Evolutionary conservation across 352 stramenopile species (phyloP).

Genomic region (Phytopythium cucurbitacearum): DNA sequence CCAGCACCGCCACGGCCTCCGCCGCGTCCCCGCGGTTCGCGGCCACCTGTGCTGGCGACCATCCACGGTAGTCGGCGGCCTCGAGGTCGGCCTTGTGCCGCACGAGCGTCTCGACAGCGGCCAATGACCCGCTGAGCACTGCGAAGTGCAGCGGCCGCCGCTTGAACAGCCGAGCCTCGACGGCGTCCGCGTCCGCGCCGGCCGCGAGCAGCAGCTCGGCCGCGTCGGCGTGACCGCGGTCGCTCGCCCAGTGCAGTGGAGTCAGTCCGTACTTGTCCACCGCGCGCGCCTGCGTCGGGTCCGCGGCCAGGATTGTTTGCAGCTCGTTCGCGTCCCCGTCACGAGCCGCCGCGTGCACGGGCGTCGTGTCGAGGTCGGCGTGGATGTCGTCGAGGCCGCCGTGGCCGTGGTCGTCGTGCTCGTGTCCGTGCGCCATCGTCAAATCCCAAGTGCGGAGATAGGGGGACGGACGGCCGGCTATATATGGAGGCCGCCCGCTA

Average conservation of each 20-base stretch:
- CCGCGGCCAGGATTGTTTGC: constrained; percentile 21
- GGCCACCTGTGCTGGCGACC: constrained; percentile 43
- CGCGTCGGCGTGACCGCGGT: constrained; percentile 33
- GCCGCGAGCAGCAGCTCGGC: constrained; percentile 28
- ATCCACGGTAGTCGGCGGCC: constrained; percentile 52
- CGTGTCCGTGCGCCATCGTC: constrained; percentile 6
- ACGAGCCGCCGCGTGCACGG: constrained; percentile 51
- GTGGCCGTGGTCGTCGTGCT: constrained; percentile 26
- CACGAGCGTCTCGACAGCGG: constrained; percentile 34
- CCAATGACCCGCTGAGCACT: constrained; percentile 29
- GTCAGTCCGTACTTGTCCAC: constrained; percentile 74
- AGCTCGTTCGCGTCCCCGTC: constrained; percentile 39
- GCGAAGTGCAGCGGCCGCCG: constrained; percentile 66
- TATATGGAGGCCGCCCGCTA: no score
- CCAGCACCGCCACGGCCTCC: constrained; percentile 11
- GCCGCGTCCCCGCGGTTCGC: constrained; percentile 41
- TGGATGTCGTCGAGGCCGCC: constrained; percentile 65
- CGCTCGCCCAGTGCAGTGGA: constrained; percentile 66
- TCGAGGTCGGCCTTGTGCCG: constrained; percentile 30
- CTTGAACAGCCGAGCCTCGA: constrained; percentile 68
- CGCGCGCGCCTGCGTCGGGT: constrained; percentile 20
- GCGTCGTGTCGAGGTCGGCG: constrained; percentile 52
- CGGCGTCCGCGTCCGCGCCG: constrained; percentile 38
- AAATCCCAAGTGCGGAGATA: neutral
- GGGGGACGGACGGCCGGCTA: no score